Base-by-base conservation (phyloP, 371 early-diverging fungal species). In the Rhizopus delemar region DNA sequence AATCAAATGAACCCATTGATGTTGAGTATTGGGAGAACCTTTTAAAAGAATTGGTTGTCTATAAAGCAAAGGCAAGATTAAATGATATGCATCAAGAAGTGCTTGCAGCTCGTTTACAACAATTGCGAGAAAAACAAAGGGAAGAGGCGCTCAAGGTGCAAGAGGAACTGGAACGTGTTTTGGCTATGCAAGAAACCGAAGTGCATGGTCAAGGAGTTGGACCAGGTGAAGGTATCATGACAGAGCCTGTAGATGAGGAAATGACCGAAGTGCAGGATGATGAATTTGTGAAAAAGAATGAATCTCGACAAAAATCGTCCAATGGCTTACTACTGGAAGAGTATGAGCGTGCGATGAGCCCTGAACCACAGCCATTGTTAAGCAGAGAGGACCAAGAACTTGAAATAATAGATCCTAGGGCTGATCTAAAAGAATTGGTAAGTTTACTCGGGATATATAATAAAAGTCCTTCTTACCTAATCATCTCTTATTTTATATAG, bases 21-120 rank as follows among this genome's bases (percentile, higher is more conserved):
- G 90, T 92, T 2, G 97, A 96, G 46, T 97, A 94, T 68, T 97
- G 97, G 97, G 96, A 95, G 55, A 86, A 88, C 0, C 70, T 91
- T 11, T 68, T 94, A 41, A 85, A 86, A 46, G 86, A 87, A 36
- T 62, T 95, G 50, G 81, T 84, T 4, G 91, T 95, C 0, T 91
- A 89, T 80, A 92, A 90, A 69, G 90, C 95, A 9, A 91, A 90
- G 63, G 88, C 91, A 6, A 83, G 81, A 55, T 70, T 92, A 22
- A 76, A 79, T 33, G 79, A 78, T 35, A 91, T 92, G 86, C 94
- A 94, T 69, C 80, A 85, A 49, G 78, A 77, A 28, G 75, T 93
- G 9, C 65, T 94, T 7, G 70, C 80, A 31, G 87, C 85, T 31
- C 85, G 94, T 5, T 62, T 91, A 35, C 83, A 89, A 46, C 89